Percentiles rank a stretch among this genome's conserved stretches.
Conservation (phyloP, 495 filamentous ascomycete species). For the Talaromyces stipitatus region DNA sequence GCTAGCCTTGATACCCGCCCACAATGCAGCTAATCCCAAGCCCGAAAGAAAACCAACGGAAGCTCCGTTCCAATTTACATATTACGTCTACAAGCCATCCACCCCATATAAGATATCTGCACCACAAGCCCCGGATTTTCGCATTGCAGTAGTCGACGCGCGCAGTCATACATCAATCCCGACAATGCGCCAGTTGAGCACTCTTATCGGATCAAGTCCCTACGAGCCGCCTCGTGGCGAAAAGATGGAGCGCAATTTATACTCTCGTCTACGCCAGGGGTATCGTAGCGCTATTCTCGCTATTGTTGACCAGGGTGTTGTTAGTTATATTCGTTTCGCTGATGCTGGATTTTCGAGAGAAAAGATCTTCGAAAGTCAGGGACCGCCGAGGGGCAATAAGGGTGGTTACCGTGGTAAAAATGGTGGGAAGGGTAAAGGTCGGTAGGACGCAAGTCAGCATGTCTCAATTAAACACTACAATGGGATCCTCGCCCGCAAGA, state of each 20-base stretch:
- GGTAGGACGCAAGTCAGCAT: background rate
- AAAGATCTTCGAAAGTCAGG: slow-evolving; percentile 48
- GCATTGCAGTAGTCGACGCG: slow-evolving; percentile 70
- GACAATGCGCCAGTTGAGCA: slow-evolving; percentile 58
- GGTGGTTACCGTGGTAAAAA: slow-evolving; percentile 20
- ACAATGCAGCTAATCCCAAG: slow-evolving; percentile 46
- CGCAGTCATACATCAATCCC: slow-evolving; percentile 59
- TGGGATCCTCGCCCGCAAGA: too few species aligned
- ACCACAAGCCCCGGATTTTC: slow-evolving; percentile 72
- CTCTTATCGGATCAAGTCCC: slow-evolving; percentile 61
- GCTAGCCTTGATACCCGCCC: slow-evolving; percentile 64
- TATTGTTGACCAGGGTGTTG: slow-evolving; percentile 81
- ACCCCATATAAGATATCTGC: slow-evolving; percentile 64
- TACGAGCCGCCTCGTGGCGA: slow-evolving; percentile 49
- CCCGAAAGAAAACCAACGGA: slow-evolving; percentile 11
- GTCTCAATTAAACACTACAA: background rate
- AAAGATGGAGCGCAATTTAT: slow-evolving; percentile 45
- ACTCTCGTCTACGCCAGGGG: slow-evolving; percentile 72
- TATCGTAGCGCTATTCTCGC: slow-evolving; percentile 79
- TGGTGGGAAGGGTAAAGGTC: slow-evolving; percentile 31
- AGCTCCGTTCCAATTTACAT: slow-evolving; percentile 61
- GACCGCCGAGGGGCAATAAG: slow-evolving; percentile 23
- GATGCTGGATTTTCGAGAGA: slow-evolving; percentile 78
- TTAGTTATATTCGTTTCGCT: slow-evolving; percentile 73
- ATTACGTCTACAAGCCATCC: slow-evolving; percentile 73